Evolutionary conservation across 2,329 filamentous ascomycete genomes (phyloP).

Genomic region (Aspergillus hortae): DNA sequence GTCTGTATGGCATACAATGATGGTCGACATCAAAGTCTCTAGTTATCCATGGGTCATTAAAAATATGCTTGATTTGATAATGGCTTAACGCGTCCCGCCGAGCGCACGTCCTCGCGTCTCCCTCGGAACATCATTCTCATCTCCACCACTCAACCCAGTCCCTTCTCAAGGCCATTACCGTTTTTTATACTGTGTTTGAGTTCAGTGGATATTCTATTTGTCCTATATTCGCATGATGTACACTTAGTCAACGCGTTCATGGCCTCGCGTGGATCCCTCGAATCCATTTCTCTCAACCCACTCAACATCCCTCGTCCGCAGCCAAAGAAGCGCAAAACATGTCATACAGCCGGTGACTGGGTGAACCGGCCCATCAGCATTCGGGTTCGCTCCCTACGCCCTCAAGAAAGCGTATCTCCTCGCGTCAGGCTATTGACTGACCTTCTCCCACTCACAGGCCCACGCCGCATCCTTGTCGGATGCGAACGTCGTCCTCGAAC

Average conservation of each 20-base stretch:
- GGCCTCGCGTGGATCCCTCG: slow-evolving; percentile 33
- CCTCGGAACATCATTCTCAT: slow-evolving; percentile 4
- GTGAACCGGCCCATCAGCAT: slow-evolving; percentile 28
- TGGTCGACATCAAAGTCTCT: no score
- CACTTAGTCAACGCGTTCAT: slow-evolving; percentile 28
- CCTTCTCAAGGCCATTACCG: no score
- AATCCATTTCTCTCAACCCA: slow-evolving; percentile 34
- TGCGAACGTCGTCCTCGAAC: slow-evolving; percentile 31
- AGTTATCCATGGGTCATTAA: no score
- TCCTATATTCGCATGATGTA: slow-evolving; percentile 9
- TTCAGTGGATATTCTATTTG: no score
- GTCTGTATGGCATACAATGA: no score
- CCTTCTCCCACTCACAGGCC: slow-evolving; percentile 22
- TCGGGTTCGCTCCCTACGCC: slow-evolving; percentile 21
- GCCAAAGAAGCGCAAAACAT: slow-evolving; percentile 34
- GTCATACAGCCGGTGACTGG: slow-evolving; percentile 14
- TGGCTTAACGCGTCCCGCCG: slow-evolving; percentile 1
- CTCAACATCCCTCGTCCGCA: slow-evolving; percentile 20
- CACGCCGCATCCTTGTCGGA: slow-evolving; percentile 33
- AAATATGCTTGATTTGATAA: no score
- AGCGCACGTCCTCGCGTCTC: not conserved
- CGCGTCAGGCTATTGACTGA: not conserved
- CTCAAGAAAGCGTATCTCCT: no score
- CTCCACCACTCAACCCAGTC: not conserved
- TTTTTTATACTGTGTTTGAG: no score